A percentile compares a stretch with the other conserved stretches of the same genome.
These are phyloP conservation scores for Setaria viridis DNA, from an alignment of 202 grass and related monocot species.

Conservation along the genomic window DNA sequence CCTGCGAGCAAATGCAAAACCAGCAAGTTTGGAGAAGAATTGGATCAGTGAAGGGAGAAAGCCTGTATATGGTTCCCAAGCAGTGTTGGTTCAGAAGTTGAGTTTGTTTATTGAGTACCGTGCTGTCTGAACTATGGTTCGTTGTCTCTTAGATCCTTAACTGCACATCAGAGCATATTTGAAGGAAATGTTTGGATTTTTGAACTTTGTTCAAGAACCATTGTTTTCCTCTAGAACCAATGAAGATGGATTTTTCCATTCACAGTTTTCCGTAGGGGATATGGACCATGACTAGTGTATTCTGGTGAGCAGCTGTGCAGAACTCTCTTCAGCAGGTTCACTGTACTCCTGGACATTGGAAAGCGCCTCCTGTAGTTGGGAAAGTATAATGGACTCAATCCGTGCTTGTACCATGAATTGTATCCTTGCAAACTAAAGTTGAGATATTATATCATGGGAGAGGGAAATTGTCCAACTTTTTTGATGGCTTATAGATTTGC, in stretches of 20 bases:
- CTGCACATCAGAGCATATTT: not conserved
- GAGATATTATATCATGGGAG: slow-evolving; percentile 11
- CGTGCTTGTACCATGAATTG: not conserved
- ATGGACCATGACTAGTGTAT: slow-evolving; percentile 3
- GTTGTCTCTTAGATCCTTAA: not conserved
- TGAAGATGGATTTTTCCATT: slow-evolving; percentile 7
- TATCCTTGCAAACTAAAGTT: not conserved
- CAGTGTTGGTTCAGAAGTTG: slow-evolving; percentile 86
- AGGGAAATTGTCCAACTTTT: not conserved
- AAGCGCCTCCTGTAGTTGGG: not conserved
- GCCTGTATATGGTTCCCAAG: slow-evolving; percentile 72
- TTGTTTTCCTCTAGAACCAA: slow-evolving; percentile 13
- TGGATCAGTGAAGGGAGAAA: slow-evolving; percentile 88
- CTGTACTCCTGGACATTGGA: not conserved
- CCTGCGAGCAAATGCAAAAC: slow-evolving; percentile 78
- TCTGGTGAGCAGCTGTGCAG: not conserved
- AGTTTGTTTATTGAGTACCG: slow-evolving; percentile 69
- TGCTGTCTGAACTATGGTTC: slow-evolving; percentile 67
- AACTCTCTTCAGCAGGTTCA: not conserved
- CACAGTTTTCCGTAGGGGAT: not conserved
- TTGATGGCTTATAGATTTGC: not conserved
- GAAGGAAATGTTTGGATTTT: slow-evolving; percentile 1
- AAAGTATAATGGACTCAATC: not conserved
- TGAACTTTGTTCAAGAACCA: slow-evolving; percentile 27
- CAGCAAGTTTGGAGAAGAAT: slow-evolving; percentile 78